phyloP scores from a whole-genome alignment of 768 basidiomycete genomes.

The Phanerochaete sordida region DNA sequence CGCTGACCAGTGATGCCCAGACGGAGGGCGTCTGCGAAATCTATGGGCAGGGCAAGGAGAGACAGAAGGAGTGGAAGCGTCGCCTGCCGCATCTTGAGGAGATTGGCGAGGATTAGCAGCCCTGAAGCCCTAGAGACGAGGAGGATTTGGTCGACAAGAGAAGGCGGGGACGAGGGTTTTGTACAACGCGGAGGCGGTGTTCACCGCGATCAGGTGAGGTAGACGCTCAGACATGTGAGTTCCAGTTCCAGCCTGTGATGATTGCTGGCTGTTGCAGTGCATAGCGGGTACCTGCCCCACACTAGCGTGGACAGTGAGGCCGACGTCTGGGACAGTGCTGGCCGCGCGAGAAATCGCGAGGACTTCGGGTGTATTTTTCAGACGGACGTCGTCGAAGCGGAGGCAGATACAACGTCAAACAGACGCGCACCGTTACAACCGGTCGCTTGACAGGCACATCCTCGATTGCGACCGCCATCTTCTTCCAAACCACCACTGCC shows the following conservation, averaged over 20 bases:
- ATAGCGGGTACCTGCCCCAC: background rate
- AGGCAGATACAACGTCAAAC: background rate
- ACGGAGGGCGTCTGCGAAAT: slow-evolving; percentile 16
- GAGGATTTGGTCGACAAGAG: background rate
- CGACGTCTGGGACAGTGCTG: too few species aligned
- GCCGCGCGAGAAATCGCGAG: too few species aligned
- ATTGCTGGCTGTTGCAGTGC: background rate
- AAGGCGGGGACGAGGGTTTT: background rate
- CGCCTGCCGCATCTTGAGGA: slow-evolving; percentile 8
- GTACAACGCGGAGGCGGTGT: slow-evolving; percentile 2
- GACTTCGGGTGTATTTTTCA: background rate
- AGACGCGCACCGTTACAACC: background rate
- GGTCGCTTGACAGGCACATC: background rate
- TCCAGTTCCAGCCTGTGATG: background rate
- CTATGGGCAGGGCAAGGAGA: slow-evolving; percentile 10
- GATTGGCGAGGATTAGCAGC: slow-evolving; percentile 3
- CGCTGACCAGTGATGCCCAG: slow-evolving; percentile 13
- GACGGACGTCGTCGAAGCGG: background rate
- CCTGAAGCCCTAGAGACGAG: background rate
- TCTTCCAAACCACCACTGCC: slow-evolving; percentile 5
- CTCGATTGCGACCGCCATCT: background rate
- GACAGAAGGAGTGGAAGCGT: slow-evolving; percentile 14
- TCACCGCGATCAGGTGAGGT: background rate
- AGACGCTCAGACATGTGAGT: background rate
- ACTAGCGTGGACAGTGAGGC: too few species aligned